Conservation (phyloP, 805 yeast genomes). For the Lipomyces anomalus region DNA sequence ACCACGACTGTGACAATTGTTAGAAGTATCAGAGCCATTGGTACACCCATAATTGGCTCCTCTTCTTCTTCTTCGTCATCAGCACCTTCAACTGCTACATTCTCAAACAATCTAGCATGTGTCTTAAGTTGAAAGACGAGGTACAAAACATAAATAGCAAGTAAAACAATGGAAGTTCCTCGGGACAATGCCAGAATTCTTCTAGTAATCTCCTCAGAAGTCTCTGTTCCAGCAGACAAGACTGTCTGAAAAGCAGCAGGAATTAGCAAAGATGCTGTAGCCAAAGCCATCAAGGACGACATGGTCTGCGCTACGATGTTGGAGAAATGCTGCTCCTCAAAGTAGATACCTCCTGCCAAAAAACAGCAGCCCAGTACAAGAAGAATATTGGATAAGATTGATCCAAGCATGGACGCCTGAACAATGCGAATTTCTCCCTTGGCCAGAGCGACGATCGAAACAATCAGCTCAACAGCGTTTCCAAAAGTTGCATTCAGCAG, state of each 20-base stretch:
- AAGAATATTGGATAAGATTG: conserved; percentile 79
- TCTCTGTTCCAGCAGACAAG: conserved; percentile 43
- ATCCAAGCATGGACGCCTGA: conserved; percentile 96
- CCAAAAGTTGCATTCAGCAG: conserved; percentile 95
- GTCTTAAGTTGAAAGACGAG: conserved; percentile 84
- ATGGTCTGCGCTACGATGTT: conserved; percentile 98
- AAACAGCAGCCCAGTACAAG: conserved; percentile 95
- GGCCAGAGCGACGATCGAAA: conserved; percentile 79
- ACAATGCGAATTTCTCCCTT: conserved; percentile 89
- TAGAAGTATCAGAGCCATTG: conserved; percentile 43
- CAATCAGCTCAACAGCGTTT: conserved; percentile 95
- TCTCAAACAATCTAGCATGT: conserved; percentile 40
- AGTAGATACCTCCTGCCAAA: conserved; percentile 82
- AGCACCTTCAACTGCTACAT: conserved; percentile 31
- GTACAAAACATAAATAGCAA: conserved; percentile 70
- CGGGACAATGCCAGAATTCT: conserved; percentile 71
- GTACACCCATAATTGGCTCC: conserved; percentile 41
- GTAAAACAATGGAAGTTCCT: conserved; percentile 74
- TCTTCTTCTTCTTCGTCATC: conserved; percentile 28
- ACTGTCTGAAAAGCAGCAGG: conserved; percentile 96
- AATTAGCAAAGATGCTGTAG: conserved; percentile 79
- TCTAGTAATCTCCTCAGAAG: conserved; percentile 36
- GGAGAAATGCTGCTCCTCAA: conserved; percentile 81
- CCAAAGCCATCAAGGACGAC: conserved; percentile 87
- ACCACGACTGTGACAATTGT: conserved; percentile 68